Evolutionary conservation across 2,329 filamentous ascomycete genomes (phyloP).

Genomic region (Colletotrichum sp.): DNA sequence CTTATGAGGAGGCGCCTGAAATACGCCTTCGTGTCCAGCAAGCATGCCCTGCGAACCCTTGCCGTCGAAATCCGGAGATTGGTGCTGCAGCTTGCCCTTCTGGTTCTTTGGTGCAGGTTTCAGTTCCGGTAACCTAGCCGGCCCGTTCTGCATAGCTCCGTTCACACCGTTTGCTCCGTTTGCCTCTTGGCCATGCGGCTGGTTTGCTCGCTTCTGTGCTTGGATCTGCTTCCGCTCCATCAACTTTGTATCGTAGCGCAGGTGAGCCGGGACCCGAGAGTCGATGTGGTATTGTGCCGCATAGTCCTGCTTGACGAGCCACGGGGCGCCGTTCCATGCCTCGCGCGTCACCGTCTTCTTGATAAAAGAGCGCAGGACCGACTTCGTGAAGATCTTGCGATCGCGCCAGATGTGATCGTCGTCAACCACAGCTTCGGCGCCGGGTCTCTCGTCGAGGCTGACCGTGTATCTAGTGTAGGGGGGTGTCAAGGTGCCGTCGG

Average conservation of each 20-base stretch:
- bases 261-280: conserved; percentile 81
- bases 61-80: conserved; percentile 39
- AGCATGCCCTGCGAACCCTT: conserved; percentile 46
- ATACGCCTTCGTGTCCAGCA: conserved; percentile 36
- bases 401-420: conserved; percentile 85
- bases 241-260: conserved; percentile 81
- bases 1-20: conserved; percentile 46
- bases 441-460: conserved; percentile 69
- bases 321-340: conserved; percentile 94
- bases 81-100: conserved; percentile 63
- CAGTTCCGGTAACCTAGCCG: conserved; percentile 70
- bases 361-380: conserved; percentile 90
- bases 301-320: conserved; percentile 88
- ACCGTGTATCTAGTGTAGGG: conserved; percentile 84
- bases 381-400: conserved; percentile 91
- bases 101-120: conserved; percentile 76
- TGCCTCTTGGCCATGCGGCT: conserved; percentile 31
- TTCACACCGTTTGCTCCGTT: conserved; percentile 41
- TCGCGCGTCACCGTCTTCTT: conserved; percentile 94
- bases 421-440: conserved; percentile 79
- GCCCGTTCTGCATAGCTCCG: conserved; percentile 41
- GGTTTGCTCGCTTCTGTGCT: conserved; percentile 65
- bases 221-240: conserved; percentile 77
- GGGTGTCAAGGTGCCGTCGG: conserved; percentile 73
- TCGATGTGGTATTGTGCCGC: conserved; percentile 86